phyloP scores from a whole-genome alignment of 164 flowering plant genomes.

The Sextonia rubra region DNA sequence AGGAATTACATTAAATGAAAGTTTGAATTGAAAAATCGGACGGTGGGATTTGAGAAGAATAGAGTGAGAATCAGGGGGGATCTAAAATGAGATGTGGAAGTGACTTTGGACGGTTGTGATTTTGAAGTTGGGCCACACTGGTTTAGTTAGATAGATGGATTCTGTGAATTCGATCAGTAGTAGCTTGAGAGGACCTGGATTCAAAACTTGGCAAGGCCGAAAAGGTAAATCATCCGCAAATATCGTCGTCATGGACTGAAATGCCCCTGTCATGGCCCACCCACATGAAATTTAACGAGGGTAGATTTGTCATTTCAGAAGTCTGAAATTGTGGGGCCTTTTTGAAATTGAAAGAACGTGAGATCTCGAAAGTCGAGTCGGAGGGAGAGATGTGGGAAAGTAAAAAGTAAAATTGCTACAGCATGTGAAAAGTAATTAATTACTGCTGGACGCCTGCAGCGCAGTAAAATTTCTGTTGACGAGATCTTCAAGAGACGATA shows the following conservation, averaged over 20 bases:
- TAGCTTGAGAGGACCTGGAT: background rate
- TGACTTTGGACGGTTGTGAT: too few relatives aligned
- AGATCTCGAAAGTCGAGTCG: background rate
- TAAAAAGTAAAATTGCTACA: background rate
- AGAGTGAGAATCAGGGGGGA: too few relatives aligned
- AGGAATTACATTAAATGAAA: too few relatives aligned
- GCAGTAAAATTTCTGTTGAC: too few relatives aligned
- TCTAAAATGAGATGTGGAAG: too few relatives aligned
- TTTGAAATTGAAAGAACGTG: background rate
- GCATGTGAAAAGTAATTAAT: background rate
- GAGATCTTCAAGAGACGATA: too few relatives aligned
- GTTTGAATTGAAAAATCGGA: too few relatives aligned
- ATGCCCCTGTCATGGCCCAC: background rate
- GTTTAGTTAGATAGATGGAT: too few relatives aligned
- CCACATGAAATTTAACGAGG: background rate
- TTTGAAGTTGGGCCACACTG: too few relatives aligned
- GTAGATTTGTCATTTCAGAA: background rate
- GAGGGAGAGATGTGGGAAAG: too few relatives aligned
- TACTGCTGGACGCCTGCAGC: background rate
- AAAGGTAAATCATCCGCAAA: background rate
- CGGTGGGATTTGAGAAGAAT: too few relatives aligned
- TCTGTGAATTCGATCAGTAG: too few relatives aligned
- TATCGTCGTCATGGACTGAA: slow-evolving; percentile 7
- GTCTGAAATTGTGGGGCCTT: background rate
- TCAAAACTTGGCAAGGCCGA: slow-evolving; percentile 3